Conservation (phyloP, 176 grass and related monocot genomes). For the sorghum (Sorghum bicolor) region DNA sequence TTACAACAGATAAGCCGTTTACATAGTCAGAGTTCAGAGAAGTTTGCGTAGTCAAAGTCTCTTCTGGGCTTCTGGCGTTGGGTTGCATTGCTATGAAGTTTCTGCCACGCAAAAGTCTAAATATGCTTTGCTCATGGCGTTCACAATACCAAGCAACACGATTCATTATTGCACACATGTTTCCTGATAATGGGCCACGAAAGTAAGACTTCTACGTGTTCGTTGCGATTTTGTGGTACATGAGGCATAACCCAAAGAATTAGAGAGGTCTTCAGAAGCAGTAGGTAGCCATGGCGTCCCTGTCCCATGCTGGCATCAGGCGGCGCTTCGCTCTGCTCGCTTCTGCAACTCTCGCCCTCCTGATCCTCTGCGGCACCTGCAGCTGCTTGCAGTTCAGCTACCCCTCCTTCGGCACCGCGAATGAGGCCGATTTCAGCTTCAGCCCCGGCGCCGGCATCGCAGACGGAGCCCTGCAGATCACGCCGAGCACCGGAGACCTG, state of each 20-base stretch:
- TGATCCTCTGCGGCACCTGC: constrained; percentile 3
- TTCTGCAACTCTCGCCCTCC: not conserved
- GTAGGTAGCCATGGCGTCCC: constrained; percentile 13
- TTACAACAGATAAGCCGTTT: not conserved
- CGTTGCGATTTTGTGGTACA: not conserved
- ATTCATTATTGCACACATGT: not conserved
- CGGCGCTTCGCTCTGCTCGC: not conserved
- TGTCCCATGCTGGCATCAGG: not conserved
- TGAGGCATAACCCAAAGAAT: not conserved
- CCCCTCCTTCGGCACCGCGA: not conserved
- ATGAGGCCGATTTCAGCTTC: constrained; percentile 29
- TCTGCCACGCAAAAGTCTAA: not conserved
- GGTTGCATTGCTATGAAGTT: not conserved
- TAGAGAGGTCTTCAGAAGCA: too few species aligned
- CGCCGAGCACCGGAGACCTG: constrained; percentile 28
- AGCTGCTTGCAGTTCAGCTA: constrained; percentile 38
- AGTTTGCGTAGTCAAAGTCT: not conserved
- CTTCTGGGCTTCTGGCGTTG: not conserved
- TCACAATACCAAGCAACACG: not conserved
- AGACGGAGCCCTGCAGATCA: constrained; percentile 42
- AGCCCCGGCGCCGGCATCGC: constrained; percentile 6
- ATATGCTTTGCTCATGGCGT: not conserved
- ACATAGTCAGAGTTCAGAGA: not conserved
- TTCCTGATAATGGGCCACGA: not conserved
- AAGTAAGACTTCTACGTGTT: not conserved